Conservation (phyloP, 2,329 filamentous ascomycete species). For the Paecilomyces sp. region DNA sequence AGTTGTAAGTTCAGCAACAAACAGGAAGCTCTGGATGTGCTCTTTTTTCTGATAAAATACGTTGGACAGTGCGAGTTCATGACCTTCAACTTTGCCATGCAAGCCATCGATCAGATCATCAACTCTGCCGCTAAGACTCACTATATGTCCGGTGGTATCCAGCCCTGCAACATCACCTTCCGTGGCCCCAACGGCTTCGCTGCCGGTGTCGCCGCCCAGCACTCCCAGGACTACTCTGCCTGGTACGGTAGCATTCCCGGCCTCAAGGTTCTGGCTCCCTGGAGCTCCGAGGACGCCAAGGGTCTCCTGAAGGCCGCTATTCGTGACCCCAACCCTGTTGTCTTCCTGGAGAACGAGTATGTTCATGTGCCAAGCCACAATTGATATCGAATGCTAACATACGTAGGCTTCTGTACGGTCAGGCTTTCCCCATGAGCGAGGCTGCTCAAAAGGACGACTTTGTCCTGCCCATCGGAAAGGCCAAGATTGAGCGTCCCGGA, state of each 20-base stretch:
- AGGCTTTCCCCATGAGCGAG: conserved; percentile 94
- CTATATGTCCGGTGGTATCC: conserved; percentile 99
- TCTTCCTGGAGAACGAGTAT: conserved; percentile 78
- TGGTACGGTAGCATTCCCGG: conserved; percentile 99
- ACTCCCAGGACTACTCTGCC: conserved; percentile 97
- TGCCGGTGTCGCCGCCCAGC: conserved; percentile 88
- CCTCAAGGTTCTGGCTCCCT: conserved; percentile 92
- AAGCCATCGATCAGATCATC: conserved; percentile 98
- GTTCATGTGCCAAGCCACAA: conserved; percentile 11
- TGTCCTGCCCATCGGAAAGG: conserved; percentile 94
- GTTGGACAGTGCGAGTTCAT: conserved; percentile 85
- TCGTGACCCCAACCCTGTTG: conserved; percentile 93
- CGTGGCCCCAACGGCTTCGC: conserved; percentile 98
- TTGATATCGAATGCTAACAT: conserved; percentile 16
- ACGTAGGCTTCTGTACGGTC: conserved; percentile 70
- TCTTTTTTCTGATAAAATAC: conserved; percentile 4
- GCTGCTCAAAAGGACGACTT: conserved; percentile 95
- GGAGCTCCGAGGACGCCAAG: conserved; percentile 97
- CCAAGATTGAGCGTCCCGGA: conserved; percentile 94
- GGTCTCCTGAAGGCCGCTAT: conserved; percentile 96
- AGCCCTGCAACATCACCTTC: conserved; percentile 99
- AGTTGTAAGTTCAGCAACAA: conserved; percentile 57
- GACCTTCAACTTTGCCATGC: conserved; percentile 99
- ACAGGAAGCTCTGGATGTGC: not conserved
- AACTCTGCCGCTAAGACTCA: conserved; percentile 99